Conservation (phyloP, 106 monocot genomes). For the Agapanthus africanus region DNA sequence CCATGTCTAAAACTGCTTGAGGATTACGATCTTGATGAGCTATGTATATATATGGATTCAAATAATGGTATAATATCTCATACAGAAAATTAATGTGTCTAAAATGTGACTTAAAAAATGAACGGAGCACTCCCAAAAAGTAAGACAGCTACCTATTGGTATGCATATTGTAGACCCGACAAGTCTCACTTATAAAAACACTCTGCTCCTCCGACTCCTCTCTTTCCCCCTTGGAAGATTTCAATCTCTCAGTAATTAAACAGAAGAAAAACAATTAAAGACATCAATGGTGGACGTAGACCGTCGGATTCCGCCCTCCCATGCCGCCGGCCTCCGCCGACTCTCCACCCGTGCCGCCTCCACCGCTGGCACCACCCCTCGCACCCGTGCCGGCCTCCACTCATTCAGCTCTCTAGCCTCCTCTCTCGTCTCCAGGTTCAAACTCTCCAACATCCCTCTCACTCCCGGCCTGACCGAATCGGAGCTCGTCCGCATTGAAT, state of each 20-base stretch:
- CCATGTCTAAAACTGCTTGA: too few species aligned
- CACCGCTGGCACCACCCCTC: neutral
- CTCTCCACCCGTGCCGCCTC: conserved; percentile 18
- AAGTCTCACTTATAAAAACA: neutral
- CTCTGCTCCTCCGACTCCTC: neutral
- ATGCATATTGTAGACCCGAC: too few species aligned
- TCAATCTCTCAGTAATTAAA: too few species aligned
- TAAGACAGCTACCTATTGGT: too few species aligned
- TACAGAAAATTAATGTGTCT: too few species aligned
- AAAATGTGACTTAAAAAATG: too few species aligned
- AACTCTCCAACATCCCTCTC: conserved; percentile 8
- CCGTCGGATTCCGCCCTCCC: conserved; percentile 18
- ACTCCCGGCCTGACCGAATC: conserved; percentile 24
- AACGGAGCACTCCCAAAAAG: too few species aligned
- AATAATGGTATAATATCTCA: too few species aligned
- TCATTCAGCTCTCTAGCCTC: conserved; percentile 10
- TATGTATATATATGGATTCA: too few species aligned
- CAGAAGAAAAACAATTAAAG: neutral
- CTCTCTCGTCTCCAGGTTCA: conserved; percentile 8
- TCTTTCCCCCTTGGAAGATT: too few species aligned
- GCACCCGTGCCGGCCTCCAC: conserved; percentile 3
- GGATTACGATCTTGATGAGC: too few species aligned
- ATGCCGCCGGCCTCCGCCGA: conserved; percentile 30
- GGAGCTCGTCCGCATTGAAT: conserved; percentile 31
- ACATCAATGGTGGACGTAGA: conserved; percentile 32